These are phyloP conservation scores for Odontarrhena argentea DNA, from an alignment of 345 rosid species.

Conservation along the genomic window DNA sequence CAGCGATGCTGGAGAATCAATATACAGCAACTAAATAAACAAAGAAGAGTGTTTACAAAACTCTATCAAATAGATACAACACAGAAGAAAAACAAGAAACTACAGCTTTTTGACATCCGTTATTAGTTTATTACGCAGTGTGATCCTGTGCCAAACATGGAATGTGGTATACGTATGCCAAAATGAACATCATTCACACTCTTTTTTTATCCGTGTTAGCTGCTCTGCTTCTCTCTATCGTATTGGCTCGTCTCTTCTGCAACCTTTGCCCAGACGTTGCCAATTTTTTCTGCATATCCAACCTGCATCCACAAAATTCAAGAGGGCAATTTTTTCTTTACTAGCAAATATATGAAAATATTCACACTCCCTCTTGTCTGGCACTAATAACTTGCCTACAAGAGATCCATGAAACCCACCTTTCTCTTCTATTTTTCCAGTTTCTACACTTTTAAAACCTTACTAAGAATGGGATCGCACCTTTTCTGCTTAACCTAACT, in stretches of 20 bases:
- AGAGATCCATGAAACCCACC: neutral
- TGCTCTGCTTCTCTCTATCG: constrained; percentile 53
- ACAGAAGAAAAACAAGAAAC: constrained; percentile 8
- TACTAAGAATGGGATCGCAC: constrained; percentile 7
- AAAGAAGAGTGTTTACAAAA: constrained; percentile 18
- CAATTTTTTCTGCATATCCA: constrained; percentile 94
- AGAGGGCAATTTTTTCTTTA: constrained; percentile 2
- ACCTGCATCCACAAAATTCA: constrained; percentile 51
- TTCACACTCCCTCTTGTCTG: neutral
- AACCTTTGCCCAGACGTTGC: constrained; percentile 84
- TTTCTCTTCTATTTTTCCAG: neutral
- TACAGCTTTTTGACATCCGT: constrained; percentile 24
- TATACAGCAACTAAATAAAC: constrained; percentile 14
- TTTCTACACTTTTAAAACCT: constrained; percentile 2
- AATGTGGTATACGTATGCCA: constrained; percentile 26
- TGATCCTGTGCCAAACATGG: constrained; percentile 28
- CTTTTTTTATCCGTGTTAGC: neutral
- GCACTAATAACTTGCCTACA: neutral
- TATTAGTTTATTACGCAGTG: constrained; percentile 31
- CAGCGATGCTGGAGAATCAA: neutral
- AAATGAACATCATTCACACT: constrained; percentile 14
- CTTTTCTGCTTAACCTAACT: constrained; percentile 14
- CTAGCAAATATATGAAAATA: neutral
- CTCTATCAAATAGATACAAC: constrained; percentile 33
- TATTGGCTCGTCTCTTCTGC: constrained; percentile 86